Evolutionary conservation across 495 filamentous ascomycete genomes (phyloP), one percentile per base, ranked within the genome.

Genomic region (Symbiotaphrina buchneri): DNA sequence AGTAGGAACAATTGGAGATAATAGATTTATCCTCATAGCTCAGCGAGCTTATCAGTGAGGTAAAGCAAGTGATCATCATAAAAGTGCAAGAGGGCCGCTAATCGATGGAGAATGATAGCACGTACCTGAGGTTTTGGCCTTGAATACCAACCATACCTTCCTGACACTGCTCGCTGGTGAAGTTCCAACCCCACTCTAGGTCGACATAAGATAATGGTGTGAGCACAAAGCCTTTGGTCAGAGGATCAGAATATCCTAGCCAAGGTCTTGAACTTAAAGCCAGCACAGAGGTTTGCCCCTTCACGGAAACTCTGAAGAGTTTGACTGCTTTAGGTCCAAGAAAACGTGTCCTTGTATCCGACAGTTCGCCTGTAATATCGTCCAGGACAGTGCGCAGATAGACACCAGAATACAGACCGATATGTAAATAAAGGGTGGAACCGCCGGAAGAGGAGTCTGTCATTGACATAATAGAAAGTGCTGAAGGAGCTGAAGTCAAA

Each of bases 121-220:
- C 79, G 49, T 65, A 90, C 82, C 80, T 59, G 13, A 99, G 58
- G 47, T 77, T 90, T 44, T 83, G 71, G 18, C 71, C 81, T 49
- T 92, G 78, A 32, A 99, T 85, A 32, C 83, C 84, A 21, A 95
- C 84, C 74, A 99, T 84, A 15, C 87, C 85, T 51, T 92, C 83
- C 10, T 71, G 60, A 39, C 82, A 90, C 43, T 87, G 74, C 51
- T 92, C 81, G 42, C 81, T 92, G 42, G 75, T 87, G 41, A 99
- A 94, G 41, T 77, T 92, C 73, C 83, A 91, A 14, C 78, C 85
- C 59, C 79, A 92, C 44, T 91, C 82, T 5, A 99, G 60, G n/a
- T 69, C 72, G 18, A 65, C 64, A 41, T 92, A 93, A 42, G 76
- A 74, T 22, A 99, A 51, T 1, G 90, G 87, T 0, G 84, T 94